Percentiles rank a stretch among this genome's conserved stretches.
phyloP scores from a whole-genome alignment of 2,329 filamentous ascomycete genomes.

The Aspergillus carbonarius region DNA sequence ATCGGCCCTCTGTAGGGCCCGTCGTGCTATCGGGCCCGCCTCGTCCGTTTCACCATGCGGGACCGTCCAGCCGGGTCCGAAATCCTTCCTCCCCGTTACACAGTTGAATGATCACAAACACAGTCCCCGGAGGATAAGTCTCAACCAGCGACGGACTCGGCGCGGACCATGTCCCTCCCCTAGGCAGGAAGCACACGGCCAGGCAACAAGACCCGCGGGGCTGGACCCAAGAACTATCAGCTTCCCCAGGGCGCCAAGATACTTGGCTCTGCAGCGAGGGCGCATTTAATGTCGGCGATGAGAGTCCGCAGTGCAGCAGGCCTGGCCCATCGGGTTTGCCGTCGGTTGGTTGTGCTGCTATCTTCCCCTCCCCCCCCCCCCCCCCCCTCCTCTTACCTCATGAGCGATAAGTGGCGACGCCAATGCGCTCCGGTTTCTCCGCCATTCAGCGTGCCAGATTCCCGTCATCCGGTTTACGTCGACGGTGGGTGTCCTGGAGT shows the following conservation, averaged over 20 bases:
- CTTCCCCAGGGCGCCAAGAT: conserved; percentile 1
- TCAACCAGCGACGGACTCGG: too few species aligned
- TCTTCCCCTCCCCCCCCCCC: background rate
- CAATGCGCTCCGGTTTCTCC: conserved; percentile 3
- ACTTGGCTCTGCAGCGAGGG: conserved; percentile 5
- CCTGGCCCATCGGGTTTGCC: background rate
- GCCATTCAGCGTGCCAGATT: background rate
- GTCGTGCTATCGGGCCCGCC: background rate
- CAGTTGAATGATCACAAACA: background rate
- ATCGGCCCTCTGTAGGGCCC: background rate
- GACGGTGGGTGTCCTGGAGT: background rate
- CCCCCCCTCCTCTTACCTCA: background rate
- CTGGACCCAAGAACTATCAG: background rate
- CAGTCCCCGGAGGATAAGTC: background rate
- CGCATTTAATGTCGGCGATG: conserved; percentile 8
- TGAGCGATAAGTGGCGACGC: background rate
- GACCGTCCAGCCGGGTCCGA: background rate
- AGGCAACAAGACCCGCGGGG: background rate
- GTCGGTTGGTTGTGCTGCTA: background rate
- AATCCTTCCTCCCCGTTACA: background rate
- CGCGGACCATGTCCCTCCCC: too few species aligned
- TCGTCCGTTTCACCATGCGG: background rate
- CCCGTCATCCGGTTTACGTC: background rate
- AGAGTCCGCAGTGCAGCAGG: conserved; percentile 4
- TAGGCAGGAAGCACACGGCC: too few species aligned